Base-by-base conservation (phyloP, 208 protist genomes). In the Acanthamoeba castellanii region DNA sequence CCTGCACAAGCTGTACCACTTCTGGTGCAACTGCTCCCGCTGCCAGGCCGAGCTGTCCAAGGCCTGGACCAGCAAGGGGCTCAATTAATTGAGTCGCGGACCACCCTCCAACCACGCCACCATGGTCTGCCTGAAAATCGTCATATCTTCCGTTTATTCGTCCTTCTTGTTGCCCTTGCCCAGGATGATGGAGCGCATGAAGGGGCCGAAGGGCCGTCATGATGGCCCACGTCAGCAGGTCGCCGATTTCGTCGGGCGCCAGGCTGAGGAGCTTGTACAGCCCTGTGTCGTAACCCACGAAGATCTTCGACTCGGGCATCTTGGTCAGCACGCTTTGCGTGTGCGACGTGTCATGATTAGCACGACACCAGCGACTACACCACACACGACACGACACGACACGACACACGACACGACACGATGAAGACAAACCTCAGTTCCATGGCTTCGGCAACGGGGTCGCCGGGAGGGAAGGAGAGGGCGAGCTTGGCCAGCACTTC, bases 1-100 rank as follows among this genome's bases (percentile, higher is more conserved):
- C 5, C 87, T 92, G 42, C 87, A 92, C 87, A 92, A 76, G 42
- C 22, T 37, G 14, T 92, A 92, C 87, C 87, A 92, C 27, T 92
- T 92, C 20, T 92, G 87, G 87, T 92, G 87, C 37, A 76, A 92
- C 57, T 92, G 87, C 59, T 3, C 87, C 37, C 57, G 64, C 32
- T 92, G 87, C 57, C 57, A 68, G 37, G 64, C 61, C 30, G 87
- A 92, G 87, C 87, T 92, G 16, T 32, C 30, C 64, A 76, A 68
- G n/a, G 87, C 87, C 7, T 92, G 87, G 87, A 47, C 32, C 37
- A 52, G 78, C 42, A 70, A 70, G 64, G n/a, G n/a, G n/a, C n/a
- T n/a, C n/a, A n/a, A n/a, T n/a, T n/a, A n/a, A n/a, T n/a, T n/a
- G n/a, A n/a, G n/a, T n/a, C n/a, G n/a, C n/a, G n/a, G n/a, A n/a